Base-by-base conservation (phyloP, 208 protist species). In the Naegleria gruberi region DNA sequence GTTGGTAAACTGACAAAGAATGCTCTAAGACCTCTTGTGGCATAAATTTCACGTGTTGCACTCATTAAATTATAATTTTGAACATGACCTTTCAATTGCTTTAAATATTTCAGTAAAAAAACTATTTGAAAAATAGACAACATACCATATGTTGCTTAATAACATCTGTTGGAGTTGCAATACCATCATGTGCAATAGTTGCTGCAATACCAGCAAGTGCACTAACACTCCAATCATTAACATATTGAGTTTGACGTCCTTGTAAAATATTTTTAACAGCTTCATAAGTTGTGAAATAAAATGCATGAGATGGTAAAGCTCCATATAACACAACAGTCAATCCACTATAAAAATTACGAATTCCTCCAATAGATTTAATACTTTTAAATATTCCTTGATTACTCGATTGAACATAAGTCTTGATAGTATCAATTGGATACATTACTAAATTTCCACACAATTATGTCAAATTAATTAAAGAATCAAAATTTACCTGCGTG, bases 361-460 rank as follows among this genome's bases (percentile, higher is more conserved):
- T 30, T 30, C 4, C 45, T 3, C 95, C 93, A 91, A 97, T 95
- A 15, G 42, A 12, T 65, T 37, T 30, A 42, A 91, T 51, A 34
- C 7, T 30, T 45, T 51, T 41, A 74, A 82, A 10, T 7, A 85
- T 85, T 8, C 82, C 85, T 30, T 94, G 93, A 74, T 93, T 93
- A 0, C 7, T 8, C 0, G 88, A 30, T 91, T 97, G 95, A 87
- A 98, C 94, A 17, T 95, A 92, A 26, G 95, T 97, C 93, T 98
- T 98, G 30, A 98, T 94, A 1, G 96, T 97, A 91, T 98, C 97
- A 84, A 98, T 95, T 0, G 97, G 97, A 91, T 97, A 98, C 96
- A 98, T 97, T 17, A 94, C 92, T 55, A 55, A 55, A 55, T 55
- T 55, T 55, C 15, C 8, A 55, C 5, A 55, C 8, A 55, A 19